Base-by-base conservation (phyloP, 345 rosid species). In the Populus pruinosa region DNA sequence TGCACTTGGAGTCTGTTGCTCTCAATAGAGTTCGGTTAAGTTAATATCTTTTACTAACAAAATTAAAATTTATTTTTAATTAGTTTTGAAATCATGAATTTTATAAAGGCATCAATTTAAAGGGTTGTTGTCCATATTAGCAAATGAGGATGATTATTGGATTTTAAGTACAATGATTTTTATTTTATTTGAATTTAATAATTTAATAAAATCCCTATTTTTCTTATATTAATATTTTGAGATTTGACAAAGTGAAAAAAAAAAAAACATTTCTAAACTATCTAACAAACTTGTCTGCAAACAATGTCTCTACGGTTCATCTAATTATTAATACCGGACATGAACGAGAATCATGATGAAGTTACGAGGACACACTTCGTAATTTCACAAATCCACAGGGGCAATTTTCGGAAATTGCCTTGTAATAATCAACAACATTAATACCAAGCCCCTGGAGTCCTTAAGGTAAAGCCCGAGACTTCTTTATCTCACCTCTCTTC, bases 351-450 rank as follows among this genome's bases (percentile, higher is more conserved):
- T 59, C 29, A 3, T 0, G 44, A 12, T 10, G 44, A 0, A 10
- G 44, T 59, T 59, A 59, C 29, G 1, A 25, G 29, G 53, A 36
- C 18, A 65, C 6, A 2, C 7, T 1, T 73, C 13, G 75, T 69
- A 74, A 74, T 39, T 80, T 23, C 8, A 13, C 31, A 6, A 31
- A 31, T 75, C 14, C 16, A 47, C 36, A 79, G 33, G 82, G 77
- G 77, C 73, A 55, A 9, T 18, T 2, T 23, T 64, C 49, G 67
- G 21, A 17, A 33, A 20, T 36, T 76, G 65, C 23, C 13, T 50
- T 39, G 3, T 5, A 67, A 72, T 49, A 73, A 64, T 53, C 59
- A 18, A 66, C 41, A 36, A 65, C 59, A 68, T 70, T 59, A 43
- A 29, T 12, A 41, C 47, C 65, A 1, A 0, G 43, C 23, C 41